Evolutionary conservation across 2,329 filamentous ascomycete genomes (phyloP), one percentile per base, ranked within the genome.

Genomic region (Graphilbum ipis-grandicollis): DNA sequence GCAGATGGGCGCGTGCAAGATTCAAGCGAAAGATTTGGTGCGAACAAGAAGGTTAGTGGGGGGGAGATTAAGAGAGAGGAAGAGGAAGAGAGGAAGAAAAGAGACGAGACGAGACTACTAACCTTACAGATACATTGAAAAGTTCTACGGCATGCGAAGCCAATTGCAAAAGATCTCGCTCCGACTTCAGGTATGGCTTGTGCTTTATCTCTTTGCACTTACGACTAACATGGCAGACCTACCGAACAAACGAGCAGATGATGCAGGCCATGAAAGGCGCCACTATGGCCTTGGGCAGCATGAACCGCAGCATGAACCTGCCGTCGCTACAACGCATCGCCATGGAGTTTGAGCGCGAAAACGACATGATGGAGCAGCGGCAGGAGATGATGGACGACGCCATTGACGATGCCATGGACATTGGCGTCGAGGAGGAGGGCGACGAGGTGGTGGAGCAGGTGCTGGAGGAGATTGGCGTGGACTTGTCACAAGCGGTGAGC

Each of bases 321-420:
- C 90, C 90, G 1, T 85, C 85, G 15, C 65, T 98, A 25, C 88
- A 96, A 56, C 75, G 88, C 40, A 98, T 98, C 53, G 88, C 90
- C 17, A 93, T 94, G 86, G 90, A 98, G 52, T 98, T 98, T 50
- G 90, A 98, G 60, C 79, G 83, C 50, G 90, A 98, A 58, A 98
- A 96, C 59, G 90, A 96, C 51, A 86, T 98, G 41, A 98, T 98
- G 90, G 90, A 98, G 49, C 85, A 96, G 59, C 73, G 90, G 45
- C 86, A 96, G 56, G 90, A 96, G 58, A 94, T 98, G 82, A 96
- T 98, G 90, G 88, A 96, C 53, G 90, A 96, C 57, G 88, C 85
- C 17, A 90, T 98, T 41, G 90, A 98, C 53, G 90, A 98, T 55
- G 86, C 88, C 35, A 94, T 90, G 49, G 90, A 92, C 19, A 65